These are phyloP conservation scores for Cyberlindnera nakhonratchasimensis DNA, from an alignment of 805 yeast species.

Conservation along the genomic window DNA sequence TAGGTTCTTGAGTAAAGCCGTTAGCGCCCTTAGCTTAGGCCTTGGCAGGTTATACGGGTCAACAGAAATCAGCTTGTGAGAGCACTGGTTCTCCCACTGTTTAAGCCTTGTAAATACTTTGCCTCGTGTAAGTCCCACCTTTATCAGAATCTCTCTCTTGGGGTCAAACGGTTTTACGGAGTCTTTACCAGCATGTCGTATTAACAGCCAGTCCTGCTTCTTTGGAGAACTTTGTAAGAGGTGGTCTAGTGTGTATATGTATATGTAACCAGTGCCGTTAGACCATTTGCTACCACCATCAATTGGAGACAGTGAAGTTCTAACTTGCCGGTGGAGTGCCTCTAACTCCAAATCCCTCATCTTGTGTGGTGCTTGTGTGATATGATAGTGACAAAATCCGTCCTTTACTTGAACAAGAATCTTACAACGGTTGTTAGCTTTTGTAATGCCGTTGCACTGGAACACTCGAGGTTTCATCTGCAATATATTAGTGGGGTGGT, in stretches of 20 bases:
- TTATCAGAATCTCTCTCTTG: constrained; percentile 20
- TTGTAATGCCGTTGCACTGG: constrained; percentile 24
- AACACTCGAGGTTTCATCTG: too few species aligned
- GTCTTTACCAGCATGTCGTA: constrained; percentile 4
- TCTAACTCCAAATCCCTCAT: not conserved
- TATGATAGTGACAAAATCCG: constrained; percentile 21
- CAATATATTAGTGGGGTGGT: too few species aligned
- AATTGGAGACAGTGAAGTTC: too few species aligned
- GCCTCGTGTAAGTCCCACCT: constrained; percentile 27
- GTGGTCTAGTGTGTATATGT: constrained; percentile 26
- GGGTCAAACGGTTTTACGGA: constrained; percentile 21
- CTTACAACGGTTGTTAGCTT: constrained; percentile 16
- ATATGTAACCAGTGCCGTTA: constrained; percentile 26
- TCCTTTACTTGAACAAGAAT: constrained; percentile 2
- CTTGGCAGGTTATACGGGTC: constrained; percentile 15
- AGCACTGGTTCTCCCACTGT: constrained; percentile 28
- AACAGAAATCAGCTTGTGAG: constrained; percentile 17
- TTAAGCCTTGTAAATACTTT: constrained; percentile 17
- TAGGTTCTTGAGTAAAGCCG: constrained; percentile 7
- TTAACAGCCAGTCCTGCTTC: constrained; percentile 23
- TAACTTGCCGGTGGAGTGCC: not conserved
- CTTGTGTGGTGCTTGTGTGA: constrained; percentile 7
- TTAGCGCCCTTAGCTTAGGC: constrained; percentile 2
- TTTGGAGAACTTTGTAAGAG: constrained; percentile 15
- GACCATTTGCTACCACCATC: too few species aligned